phyloP scores from a whole-genome alignment of 495 filamentous ascomycete genomes.

The Penicillium turbatum region DNA sequence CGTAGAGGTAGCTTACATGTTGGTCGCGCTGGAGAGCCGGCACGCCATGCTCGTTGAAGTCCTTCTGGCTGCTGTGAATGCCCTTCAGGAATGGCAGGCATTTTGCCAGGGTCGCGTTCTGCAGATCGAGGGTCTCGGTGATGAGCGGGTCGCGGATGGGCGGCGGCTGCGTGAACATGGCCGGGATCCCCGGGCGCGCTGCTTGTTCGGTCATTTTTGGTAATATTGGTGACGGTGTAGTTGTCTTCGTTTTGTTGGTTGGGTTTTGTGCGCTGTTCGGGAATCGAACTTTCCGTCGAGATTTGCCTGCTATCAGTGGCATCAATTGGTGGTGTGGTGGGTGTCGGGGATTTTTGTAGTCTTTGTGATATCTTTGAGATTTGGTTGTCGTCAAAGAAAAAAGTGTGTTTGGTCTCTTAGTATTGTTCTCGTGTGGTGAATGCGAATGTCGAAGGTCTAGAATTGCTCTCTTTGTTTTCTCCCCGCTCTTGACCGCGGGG shows the following conservation, averaged over 20 bases:
- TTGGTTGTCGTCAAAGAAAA: neutral
- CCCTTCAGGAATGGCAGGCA: constrained; percentile 66
- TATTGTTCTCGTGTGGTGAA: constrained; percentile 7
- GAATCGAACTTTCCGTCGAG: constrained; percentile 43
- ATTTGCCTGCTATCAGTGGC: constrained; percentile 32
- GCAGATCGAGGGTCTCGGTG: constrained; percentile 63
- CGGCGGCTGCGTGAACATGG: constrained; percentile 60
- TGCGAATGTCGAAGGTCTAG: neutral
- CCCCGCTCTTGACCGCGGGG: neutral
- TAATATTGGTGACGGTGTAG: constrained; percentile 7
- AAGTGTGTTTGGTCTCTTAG: neutral
- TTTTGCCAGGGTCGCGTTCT: constrained; percentile 60
- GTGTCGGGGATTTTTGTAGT: neutral
- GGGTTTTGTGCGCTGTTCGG: constrained; percentile 12
- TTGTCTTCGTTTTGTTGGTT: constrained; percentile 7
- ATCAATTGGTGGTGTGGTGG: constrained; percentile 18
- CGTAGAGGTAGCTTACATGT: constrained; percentile 74
- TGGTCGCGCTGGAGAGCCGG: constrained; percentile 63
- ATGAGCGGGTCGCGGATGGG: constrained; percentile 61
- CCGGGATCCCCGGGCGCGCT: constrained; percentile 49
- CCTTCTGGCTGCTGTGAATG: constrained; percentile 34
- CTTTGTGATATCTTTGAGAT: neutral
- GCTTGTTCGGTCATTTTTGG: constrained; percentile 16
- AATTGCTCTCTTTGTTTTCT: neutral
- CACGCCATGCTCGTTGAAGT: constrained; percentile 65